These are phyloP conservation scores for Acanthamoeba sp. DNA, from an alignment of 208 protist genomes.

Conservation along the genomic window DNA sequence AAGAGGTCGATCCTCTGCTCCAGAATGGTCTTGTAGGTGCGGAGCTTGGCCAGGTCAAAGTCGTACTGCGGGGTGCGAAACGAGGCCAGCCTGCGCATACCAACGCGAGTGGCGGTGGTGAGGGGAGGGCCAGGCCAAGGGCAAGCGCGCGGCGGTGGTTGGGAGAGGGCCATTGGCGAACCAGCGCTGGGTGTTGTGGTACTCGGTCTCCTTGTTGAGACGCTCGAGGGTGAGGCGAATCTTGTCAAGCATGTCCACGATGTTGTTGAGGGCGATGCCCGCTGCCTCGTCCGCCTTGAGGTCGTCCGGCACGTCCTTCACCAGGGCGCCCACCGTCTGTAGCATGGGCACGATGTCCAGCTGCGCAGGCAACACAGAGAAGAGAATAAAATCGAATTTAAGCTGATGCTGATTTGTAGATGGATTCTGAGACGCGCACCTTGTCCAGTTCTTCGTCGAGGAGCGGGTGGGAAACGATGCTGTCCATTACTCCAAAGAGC, in stretches of 20 bases:
- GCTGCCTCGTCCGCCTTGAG: slow-evolving; percentile 19
- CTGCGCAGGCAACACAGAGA: background rate
- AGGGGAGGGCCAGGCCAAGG: background rate
- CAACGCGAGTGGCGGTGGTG: background rate
- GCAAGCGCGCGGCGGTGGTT: too few species aligned
- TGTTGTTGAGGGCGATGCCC: slow-evolving; percentile 23
- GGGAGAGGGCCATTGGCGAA: too few species aligned
- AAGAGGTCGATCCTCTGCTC: slow-evolving; percentile 59
- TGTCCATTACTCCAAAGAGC: slow-evolving; percentile 55
- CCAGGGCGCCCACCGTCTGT: slow-evolving; percentile 22
- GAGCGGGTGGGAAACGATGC: slow-evolving; percentile 7
- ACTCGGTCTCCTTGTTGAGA: slow-evolving; percentile 55
- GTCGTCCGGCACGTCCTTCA: slow-evolving; percentile 54
- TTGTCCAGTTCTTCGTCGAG: slow-evolving; percentile 61
- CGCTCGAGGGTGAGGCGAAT: slow-evolving; percentile 56
- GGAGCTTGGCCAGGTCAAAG: slow-evolving; percentile 19
- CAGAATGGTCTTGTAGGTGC: slow-evolving; percentile 31
- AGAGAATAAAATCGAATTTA: background rate
- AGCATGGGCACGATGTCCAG: slow-evolving; percentile 62
- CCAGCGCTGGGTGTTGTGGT: slow-evolving; percentile 50
- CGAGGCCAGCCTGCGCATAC: background rate
- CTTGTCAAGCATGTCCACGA: slow-evolving; percentile 67
- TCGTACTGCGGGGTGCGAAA: slow-evolving; percentile 43
- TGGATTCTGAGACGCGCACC: background rate
- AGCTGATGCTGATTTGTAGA: background rate